A percentile compares a stretch with the other conserved stretches of the same genome.
Conservation (phyloP, 83 land plant genomes). For the Isoetes engelmannii region DNA sequence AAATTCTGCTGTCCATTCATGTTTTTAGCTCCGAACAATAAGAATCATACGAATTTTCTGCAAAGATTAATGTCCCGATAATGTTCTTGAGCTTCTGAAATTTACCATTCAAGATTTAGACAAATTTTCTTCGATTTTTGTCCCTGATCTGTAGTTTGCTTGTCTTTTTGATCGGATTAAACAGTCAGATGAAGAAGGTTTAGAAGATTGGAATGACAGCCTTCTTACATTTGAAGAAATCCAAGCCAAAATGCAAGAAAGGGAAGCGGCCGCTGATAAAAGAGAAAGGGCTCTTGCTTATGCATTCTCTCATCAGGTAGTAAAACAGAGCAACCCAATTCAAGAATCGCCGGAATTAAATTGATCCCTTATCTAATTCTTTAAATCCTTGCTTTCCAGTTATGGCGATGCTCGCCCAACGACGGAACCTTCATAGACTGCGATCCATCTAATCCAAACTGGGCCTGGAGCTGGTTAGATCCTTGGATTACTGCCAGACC, state of each 20-base stretch:
- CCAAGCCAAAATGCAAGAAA: constrained; percentile 9
- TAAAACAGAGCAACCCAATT: background rate
- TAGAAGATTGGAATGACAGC: constrained; percentile 5
- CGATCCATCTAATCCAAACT: constrained; percentile 7
- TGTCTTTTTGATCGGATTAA: too few species aligned
- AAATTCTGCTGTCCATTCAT: too few species aligned
- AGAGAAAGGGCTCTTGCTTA: constrained; percentile 15
- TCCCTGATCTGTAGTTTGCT: too few species aligned
- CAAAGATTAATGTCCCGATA: too few species aligned
- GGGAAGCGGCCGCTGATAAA: constrained; percentile 9
- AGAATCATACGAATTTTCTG: too few species aligned
- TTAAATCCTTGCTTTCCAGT: background rate
- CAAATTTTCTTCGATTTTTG: too few species aligned
- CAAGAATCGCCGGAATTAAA: background rate
- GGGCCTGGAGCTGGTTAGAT: constrained; percentile 30
- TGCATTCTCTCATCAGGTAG: constrained; percentile 18
- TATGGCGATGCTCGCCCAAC: background rate
- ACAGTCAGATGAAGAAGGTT: too few species aligned
- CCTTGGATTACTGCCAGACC: constrained; percentile 24
- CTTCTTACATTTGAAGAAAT: constrained; percentile 7
- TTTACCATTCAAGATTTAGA: too few species aligned
- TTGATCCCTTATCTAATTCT: background rate
- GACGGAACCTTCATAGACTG: constrained; percentile 2
- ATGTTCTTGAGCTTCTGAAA: too few species aligned
- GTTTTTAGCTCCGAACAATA: too few species aligned